Evolutionary conservation across 2,329 filamentous ascomycete species (phyloP), one percentile per base, ranked within the genome.

Genomic region (Sporothrix inflata): DNA sequence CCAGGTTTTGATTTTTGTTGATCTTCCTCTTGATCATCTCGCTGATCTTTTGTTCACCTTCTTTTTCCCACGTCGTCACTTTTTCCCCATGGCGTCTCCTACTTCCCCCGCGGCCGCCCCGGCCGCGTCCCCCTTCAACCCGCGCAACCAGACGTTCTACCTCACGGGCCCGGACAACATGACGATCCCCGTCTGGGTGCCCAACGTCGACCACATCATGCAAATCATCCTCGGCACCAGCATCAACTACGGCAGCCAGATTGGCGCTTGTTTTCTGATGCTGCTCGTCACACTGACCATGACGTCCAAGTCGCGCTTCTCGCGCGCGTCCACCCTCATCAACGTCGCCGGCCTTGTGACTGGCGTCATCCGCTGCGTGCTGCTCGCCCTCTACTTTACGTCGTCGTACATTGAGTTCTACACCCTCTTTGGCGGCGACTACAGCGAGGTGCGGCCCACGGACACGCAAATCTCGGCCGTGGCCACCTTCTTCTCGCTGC

Each of bases 231-330:
- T 73, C 42, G 47, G 65, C 49, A 73, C 65, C 11, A 16, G 45
- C 49, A 75, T 76, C 75, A 74, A 74, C 72, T 77, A 76, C 53
- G 73, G 70, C 63, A 40, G 67, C 53, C 76, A 77, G 75, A 71
- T 75, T 34, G 75, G 76, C 8, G 75, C 76, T 24, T 88, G 87
- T 63, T 75, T 90, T 72, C 81, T 91, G 73, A 87, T 94, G 77
- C 83, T 94, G 21, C 76, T 91, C 57, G 84, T 92, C 40, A 82
- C 94, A 2, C 81, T 94, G 12, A 77, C 91, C 72, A 85, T 94
- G 79, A 94, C 92, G 0, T 88, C 88, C 24, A 79, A 83, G 0
- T 84, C 88, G 75, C 94, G 93, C 79, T 87, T 92, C 73, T 82
- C 83, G 69, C 90, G 90, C 1, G 78, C 84, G 0, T 86, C 93